phyloP scores from a whole-genome alignment of 2,329 filamentous ascomycete species.

The Biscogniauxia sp. region DNA sequence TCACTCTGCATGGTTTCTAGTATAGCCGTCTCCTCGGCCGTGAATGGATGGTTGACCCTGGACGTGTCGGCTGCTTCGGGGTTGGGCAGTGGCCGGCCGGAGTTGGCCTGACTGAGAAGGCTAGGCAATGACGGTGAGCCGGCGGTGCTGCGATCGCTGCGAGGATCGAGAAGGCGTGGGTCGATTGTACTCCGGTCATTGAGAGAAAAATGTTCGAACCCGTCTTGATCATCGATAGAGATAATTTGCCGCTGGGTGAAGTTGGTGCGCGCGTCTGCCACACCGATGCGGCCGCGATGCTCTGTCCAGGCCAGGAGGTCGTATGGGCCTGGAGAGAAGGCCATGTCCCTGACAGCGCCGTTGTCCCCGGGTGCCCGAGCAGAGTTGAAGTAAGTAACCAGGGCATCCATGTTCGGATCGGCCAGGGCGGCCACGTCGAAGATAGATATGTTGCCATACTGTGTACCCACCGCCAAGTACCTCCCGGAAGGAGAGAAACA shows the following conservation, averaged over 20 bases:
- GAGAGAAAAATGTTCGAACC: constrained; percentile 55
- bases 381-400: constrained; percentile 74
- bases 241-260: constrained; percentile 69
- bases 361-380: constrained; percentile 67
- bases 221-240: constrained; percentile 57
- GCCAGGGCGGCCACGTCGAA: constrained; percentile 58
- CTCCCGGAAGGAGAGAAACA: constrained; percentile 72
- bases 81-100: constrained; percentile 27
- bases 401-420: constrained; percentile 50
- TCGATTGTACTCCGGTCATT: constrained; percentile 56
- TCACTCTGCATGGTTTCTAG: constrained; percentile 55
- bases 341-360: constrained; percentile 86
- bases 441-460: constrained; percentile 76
- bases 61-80: constrained; percentile 37
- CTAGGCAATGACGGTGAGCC: constrained; percentile 32
- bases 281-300: constrained; percentile 72
- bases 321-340: constrained; percentile 85
- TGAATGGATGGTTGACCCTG: constrained; percentile 50
- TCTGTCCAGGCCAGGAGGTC: constrained; percentile 94
- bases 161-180: constrained; percentile 48
- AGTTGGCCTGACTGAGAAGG: constrained; percentile 32
- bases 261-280: constrained; percentile 69
- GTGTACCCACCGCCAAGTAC: constrained; percentile 73
- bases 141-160: constrained; percentile 40
- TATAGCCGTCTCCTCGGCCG: constrained; percentile 53